Conservation (phyloP, 306 rosid species). For the Vigna trinervia region DNA sequence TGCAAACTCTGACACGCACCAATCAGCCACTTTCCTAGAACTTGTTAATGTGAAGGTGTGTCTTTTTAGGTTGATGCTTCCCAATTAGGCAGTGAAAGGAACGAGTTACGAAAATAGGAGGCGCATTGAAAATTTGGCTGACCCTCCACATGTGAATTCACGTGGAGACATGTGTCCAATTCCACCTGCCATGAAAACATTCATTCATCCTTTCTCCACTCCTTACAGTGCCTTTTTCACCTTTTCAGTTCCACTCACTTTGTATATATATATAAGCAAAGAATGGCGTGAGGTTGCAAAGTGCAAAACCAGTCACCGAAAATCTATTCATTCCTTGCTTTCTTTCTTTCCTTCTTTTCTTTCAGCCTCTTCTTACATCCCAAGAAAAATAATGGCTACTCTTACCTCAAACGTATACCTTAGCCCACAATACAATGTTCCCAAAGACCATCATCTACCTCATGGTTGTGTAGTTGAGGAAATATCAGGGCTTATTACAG, state of each 20-base stretch:
- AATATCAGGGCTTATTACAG: conserved; percentile 78
- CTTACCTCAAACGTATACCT: conserved; percentile 52
- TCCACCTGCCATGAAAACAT: conserved; percentile 43
- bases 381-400: conserved; percentile 58
- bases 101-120: conserved; percentile 23
- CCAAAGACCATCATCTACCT: conserved; percentile 43
- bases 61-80: conserved; percentile 34
- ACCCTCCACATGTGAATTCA: conserved; percentile 46
- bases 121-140: neutral
- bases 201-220: conserved; percentile 18
- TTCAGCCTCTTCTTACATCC: conserved; percentile 25
- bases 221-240: neutral
- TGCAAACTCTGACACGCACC: neutral
- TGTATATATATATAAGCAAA: conserved; percentile 39
- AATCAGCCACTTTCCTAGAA: conserved; percentile 8
- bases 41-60: neutral
- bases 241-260: conserved; percentile 7
- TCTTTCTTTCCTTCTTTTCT: neutral
- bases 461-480: conserved; percentile 61
- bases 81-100: neutral
- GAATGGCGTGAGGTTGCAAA: conserved; percentile 2
- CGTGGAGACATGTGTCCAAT: conserved; percentile 47
- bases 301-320: conserved; percentile 14
- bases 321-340: conserved; percentile 7
- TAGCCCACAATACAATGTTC: conserved; percentile 42